Evolutionary conservation across 2,329 filamentous ascomycete species (phyloP).

Genomic region (Calonectria honghensis): DNA sequence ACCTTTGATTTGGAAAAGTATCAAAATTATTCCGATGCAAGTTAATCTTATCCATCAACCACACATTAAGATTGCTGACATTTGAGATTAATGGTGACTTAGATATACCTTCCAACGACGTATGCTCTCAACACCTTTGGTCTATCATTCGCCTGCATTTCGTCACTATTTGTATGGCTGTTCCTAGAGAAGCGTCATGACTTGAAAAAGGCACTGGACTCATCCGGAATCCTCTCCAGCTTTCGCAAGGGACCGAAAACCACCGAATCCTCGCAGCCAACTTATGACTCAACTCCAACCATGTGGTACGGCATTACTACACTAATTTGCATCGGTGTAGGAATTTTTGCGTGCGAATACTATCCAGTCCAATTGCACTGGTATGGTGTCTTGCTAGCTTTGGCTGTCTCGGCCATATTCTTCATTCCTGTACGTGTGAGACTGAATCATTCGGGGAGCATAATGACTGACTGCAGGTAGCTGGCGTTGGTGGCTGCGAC

Average conservation of each 20-base stretch:
- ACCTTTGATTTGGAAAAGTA: slow-evolving; percentile 70
- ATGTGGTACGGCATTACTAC: slow-evolving; percentile 54
- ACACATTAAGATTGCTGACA: too few species aligned
- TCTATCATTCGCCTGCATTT: slow-evolving; percentile 71
- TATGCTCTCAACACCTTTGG: slow-evolving; percentile 70
- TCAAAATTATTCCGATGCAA: slow-evolving; percentile 69
- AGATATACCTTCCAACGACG: slow-evolving; percentile 66
- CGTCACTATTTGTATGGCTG: slow-evolving; percentile 59
- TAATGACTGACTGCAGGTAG: slow-evolving; percentile 33
- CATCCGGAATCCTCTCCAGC: slow-evolving; percentile 22
- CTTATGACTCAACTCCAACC: slow-evolving; percentile 47
- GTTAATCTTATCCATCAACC: background rate
- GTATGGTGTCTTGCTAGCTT: slow-evolving; percentile 57
- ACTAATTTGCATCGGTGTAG: slow-evolving; percentile 51
- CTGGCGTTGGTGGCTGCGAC: slow-evolving; percentile 61
- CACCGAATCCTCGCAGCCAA: slow-evolving; percentile 36
- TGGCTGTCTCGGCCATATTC: slow-evolving; percentile 55
- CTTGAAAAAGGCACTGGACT: slow-evolving; percentile 41
- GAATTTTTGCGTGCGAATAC: slow-evolving; percentile 56
- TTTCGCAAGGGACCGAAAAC: slow-evolving; percentile 7
- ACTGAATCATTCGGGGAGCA: too few species aligned
- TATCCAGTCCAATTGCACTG: slow-evolving; percentile 58
- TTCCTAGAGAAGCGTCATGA: slow-evolving; percentile 56
- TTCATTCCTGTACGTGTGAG: slow-evolving; percentile 53
- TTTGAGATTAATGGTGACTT: background rate